These are phyloP conservation scores for Ogataea salicorniae DNA, from an alignment of 805 yeast genomes.

Conservation along the genomic window DNA sequence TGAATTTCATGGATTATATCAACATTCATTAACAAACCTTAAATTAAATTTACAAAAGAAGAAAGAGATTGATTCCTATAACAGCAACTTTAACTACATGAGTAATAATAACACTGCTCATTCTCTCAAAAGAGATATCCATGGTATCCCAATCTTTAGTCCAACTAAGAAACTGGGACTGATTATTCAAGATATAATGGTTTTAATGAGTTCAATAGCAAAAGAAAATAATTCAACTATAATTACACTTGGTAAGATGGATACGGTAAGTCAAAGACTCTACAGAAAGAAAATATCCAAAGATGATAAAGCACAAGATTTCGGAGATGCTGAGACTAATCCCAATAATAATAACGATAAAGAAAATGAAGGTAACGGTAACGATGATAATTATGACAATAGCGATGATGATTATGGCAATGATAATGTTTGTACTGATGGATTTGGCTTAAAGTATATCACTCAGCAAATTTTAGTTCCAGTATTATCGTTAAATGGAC, in stretches of 20 bases:
- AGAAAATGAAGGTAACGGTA: neutral
- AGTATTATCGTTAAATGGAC: slow-evolving; percentile 23
- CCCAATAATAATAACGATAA: neutral
- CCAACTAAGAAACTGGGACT: slow-evolving; percentile 19
- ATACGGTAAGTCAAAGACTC: slow-evolving; percentile 22
- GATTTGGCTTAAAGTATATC: slow-evolving; percentile 6
- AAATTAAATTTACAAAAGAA: slow-evolving; percentile 1
- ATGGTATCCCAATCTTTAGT: slow-evolving; percentile 16
- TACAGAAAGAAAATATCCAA: slow-evolving; percentile 2
- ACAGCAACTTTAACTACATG: neutral
- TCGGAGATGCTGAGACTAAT: neutral
- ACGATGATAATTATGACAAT: neutral
- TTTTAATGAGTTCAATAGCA: slow-evolving; percentile 12
- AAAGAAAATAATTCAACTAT: slow-evolving; percentile 10
- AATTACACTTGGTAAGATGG: slow-evolving; percentile 28
- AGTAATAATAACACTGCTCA: neutral
- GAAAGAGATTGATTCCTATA: neutral
- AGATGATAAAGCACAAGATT: neutral
- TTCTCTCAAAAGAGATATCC: slow-evolving; percentile 15
- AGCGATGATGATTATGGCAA: slow-evolving; percentile 7
- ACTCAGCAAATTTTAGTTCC: slow-evolving; percentile 31
- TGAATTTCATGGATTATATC: slow-evolving; percentile 24
- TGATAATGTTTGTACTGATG: slow-evolving; percentile 1
- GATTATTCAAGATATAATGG: slow-evolving; percentile 19
- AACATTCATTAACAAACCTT: slow-evolving; percentile 9